Conservation (phyloP, 2,329 filamentous ascomycete species). For the Boeremia exigua region DNA sequence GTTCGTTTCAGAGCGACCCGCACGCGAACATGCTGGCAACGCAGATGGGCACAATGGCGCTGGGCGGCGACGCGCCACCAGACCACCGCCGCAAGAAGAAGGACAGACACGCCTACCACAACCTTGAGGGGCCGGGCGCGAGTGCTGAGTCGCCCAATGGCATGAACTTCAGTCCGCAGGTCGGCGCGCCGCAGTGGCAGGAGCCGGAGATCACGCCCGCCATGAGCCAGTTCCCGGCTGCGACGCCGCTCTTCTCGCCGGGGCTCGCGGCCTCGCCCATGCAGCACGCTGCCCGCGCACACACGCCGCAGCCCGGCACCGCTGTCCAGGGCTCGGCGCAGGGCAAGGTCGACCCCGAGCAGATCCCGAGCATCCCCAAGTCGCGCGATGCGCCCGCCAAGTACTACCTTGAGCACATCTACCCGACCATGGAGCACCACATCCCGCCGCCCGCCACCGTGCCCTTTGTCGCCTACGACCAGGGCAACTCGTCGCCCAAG, state of each 20-base stretch:
- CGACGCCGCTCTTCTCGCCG: constrained; percentile 61
- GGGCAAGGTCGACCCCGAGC: constrained; percentile 83
- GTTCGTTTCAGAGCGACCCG: constrained; percentile 34
- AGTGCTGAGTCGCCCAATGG: constrained; percentile 74
- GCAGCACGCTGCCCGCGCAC: constrained; percentile 45
- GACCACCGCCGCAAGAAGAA: constrained; percentile 77
- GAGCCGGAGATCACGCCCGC: constrained; percentile 52
- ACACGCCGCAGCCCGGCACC: constrained; percentile 35
- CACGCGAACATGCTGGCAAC: constrained; percentile 42
- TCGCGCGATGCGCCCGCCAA: constrained; percentile 83
- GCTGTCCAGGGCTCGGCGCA: constrained; percentile 65
- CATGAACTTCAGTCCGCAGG: constrained; percentile 60
- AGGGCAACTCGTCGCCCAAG: constrained; percentile 96
- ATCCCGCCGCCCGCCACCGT: constrained; percentile 86
- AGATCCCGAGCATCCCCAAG: constrained; percentile 87
- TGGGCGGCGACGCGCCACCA: constrained; percentile 50
- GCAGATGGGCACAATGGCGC: constrained; percentile 37
- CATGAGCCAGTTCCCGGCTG: constrained; percentile 68
- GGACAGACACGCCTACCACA: constrained; percentile 91
- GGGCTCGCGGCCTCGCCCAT: constrained; percentile 42
- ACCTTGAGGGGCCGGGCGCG: constrained; percentile 72
- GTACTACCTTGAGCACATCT: constrained; percentile 85
- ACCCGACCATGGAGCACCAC: constrained; percentile 94
- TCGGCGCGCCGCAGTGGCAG: constrained; percentile 48
- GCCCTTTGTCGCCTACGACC: constrained; percentile 92